Evolutionary conservation across 192 early-diverging fungal species (phyloP).

Genomic region (Pilobolus umbonatus): DNA sequence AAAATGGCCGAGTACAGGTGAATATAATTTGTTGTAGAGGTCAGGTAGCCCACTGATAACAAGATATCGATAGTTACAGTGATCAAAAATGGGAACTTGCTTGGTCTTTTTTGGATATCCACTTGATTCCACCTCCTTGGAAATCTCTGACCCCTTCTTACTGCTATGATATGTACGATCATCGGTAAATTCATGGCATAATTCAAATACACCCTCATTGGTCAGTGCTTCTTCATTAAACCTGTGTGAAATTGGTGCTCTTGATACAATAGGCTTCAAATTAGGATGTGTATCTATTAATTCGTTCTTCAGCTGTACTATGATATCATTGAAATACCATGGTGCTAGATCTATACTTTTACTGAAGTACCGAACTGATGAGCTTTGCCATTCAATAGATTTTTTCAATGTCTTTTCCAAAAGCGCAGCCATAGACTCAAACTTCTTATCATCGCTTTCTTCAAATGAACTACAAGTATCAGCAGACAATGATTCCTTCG

Average conservation of each 20-base stretch:
- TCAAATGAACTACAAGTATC: too few relatives aligned
- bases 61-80: slow-evolving; percentile 36
- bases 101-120: background rate
- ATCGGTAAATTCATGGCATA: too few relatives aligned
- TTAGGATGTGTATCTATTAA: slow-evolving; percentile 37
- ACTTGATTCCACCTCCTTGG: too few relatives aligned
- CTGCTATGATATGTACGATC: too few relatives aligned
- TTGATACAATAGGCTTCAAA: slow-evolving; percentile 41
- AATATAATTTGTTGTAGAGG: slow-evolving; percentile 29
- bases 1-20: slow-evolving; percentile 19
- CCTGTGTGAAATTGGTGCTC: too few relatives aligned
- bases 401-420: slow-evolving; percentile 27
- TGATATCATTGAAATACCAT: slow-evolving; percentile 50
- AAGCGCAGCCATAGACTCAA: background rate
- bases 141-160: too few relatives aligned
- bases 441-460: background rate
- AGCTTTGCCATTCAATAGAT: slow-evolving; percentile 42
- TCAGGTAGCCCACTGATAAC: slow-evolving; percentile 50
- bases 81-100: background rate
- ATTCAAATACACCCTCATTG: too few relatives aligned
- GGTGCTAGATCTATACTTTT: slow-evolving; percentile 40
- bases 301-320: slow-evolving; percentile 41
- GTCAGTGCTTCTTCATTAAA: too few relatives aligned
- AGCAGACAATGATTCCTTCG: too few relatives aligned
- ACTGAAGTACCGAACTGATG: slow-evolving; percentile 38